Conservation (phyloP, 108 stramenopile genomes). For the Skeletonema potamos region DNA sequence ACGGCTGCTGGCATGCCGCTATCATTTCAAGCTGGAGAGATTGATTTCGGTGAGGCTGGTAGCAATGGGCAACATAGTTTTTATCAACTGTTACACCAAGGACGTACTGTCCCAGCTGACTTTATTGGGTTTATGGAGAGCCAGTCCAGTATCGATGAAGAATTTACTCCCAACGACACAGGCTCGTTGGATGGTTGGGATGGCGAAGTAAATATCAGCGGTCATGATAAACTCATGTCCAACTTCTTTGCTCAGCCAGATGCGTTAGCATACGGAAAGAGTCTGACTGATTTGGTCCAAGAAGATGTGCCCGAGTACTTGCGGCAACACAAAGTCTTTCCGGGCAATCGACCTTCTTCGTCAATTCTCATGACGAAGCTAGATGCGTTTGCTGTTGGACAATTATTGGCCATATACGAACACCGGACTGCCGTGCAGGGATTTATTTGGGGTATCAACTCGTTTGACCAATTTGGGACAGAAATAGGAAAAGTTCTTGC, state of each 20-base stretch:
- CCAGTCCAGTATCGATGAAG: slow-evolving; percentile 63
- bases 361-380: slow-evolving; percentile 79
- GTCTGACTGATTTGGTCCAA: slow-evolving; percentile 79
- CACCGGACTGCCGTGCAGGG: slow-evolving; percentile 98
- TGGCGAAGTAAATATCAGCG: slow-evolving; percentile 73
- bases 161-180: slow-evolving; percentile 1
- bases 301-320: slow-evolving; percentile 87
- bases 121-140: slow-evolving; percentile 95
- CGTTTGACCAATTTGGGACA: slow-evolving; percentile 97
- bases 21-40: slow-evolving; percentile 73
- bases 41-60: slow-evolving; percentile 94
- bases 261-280: slow-evolving; percentile 93
- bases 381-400: slow-evolving; percentile 87
- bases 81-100: slow-evolving; percentile 99
- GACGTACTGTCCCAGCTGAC: slow-evolving; percentile 93
- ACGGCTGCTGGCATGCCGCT: slow-evolving; percentile 79
- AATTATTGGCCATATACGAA: slow-evolving; percentile 96
- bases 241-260: slow-evolving; percentile 99
- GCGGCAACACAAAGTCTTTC: slow-evolving; percentile 92
- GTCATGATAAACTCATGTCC: slow-evolving; percentile 99
- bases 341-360: slow-evolving; percentile 97
- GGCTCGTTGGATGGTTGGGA: slow-evolving; percentile 19
- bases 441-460: slow-evolving; percentile 97
- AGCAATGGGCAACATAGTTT: slow-evolving; percentile 95
- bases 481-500: slow-evolving; percentile 90